Conservation (phyloP, 2,329 filamentous ascomycete genomes). For the Xylariales sp. region DNA sequence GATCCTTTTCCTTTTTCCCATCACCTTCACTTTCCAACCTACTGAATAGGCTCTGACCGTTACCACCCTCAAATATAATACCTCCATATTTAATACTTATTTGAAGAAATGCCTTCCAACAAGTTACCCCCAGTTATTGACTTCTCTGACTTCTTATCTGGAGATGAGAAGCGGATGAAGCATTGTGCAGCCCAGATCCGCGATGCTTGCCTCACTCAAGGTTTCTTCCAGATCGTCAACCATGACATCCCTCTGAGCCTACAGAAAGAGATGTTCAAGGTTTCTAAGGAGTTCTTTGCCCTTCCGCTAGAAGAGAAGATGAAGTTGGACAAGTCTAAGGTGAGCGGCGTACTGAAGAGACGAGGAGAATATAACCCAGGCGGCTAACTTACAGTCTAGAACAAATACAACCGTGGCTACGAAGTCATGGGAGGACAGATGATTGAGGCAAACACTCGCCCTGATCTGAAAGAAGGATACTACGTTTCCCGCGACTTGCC, state of each 20-base stretch:
- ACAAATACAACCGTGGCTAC: constrained; percentile 35
- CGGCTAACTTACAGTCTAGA: constrained; percentile 2
- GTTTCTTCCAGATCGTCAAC: constrained; percentile 35
- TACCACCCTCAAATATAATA: too few relatives aligned
- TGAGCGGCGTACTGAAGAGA: too few relatives aligned
- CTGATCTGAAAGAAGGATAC: constrained; percentile 49
- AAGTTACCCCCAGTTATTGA: constrained; percentile 20
- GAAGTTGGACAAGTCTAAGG: constrained; percentile 22
- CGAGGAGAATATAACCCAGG: too few relatives aligned
- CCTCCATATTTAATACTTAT: too few relatives aligned
- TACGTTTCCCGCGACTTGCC: constrained; percentile 57
- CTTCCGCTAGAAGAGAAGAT: constrained; percentile 31
- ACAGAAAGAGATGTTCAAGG: constrained; percentile 27
- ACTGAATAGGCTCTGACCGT: too few relatives aligned
- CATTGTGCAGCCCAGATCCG: constrained; percentile 24
- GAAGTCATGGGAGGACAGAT: constrained; percentile 30
- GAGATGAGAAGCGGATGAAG: constrained; percentile 20
- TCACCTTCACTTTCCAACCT: too few relatives aligned
- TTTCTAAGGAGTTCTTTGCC: constrained; percentile 30
- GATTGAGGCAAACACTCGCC: constrained; percentile 35
- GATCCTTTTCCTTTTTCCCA: too few relatives aligned
- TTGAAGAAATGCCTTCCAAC: too few relatives aligned
- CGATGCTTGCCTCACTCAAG: constrained; percentile 19
- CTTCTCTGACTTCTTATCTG: constrained; percentile 31
- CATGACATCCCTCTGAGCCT: constrained; percentile 20